These are phyloP conservation scores for Malassezia equina DNA, from an alignment of 1,284 basidiomycete genomes.

Conservation along the genomic window DNA sequence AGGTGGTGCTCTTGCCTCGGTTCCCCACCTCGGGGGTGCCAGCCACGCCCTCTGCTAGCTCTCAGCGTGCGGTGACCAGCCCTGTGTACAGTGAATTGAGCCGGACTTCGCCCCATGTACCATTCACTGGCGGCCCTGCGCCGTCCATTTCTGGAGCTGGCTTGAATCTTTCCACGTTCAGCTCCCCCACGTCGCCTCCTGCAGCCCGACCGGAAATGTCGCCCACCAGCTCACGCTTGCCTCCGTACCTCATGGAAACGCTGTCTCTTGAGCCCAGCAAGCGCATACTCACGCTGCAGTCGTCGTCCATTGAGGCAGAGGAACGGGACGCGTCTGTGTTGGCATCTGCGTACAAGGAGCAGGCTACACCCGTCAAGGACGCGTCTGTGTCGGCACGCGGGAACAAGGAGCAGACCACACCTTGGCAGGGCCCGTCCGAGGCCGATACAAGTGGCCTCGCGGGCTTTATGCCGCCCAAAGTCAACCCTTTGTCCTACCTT, in stretches of 20 bases:
- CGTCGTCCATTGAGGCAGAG: not conserved
- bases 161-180: constrained; percentile 1
- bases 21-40: not conserved
- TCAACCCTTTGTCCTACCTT: not conserved
- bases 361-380: no score
- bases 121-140: not conserved
- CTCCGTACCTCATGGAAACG: not conserved
- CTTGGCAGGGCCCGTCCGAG: no score
- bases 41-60: not conserved
- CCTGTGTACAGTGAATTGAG: not conserved
- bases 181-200: not conserved
- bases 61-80: not conserved
- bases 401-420: no score
- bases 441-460: not conserved
- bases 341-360: no score
- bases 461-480: not conserved
- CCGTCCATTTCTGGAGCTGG: constrained; percentile 6
- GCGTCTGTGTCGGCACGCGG: no score
- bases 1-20: not conserved
- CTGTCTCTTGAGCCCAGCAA: not conserved
- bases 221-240: not conserved
- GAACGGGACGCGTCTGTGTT: not conserved
- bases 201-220: not conserved
- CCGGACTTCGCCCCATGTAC: not conserved
- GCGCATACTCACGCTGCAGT: not conserved